phyloP scores from a whole-genome alignment of 495 filamentous ascomycete species.

The Sordaria brevicollis region DNA sequence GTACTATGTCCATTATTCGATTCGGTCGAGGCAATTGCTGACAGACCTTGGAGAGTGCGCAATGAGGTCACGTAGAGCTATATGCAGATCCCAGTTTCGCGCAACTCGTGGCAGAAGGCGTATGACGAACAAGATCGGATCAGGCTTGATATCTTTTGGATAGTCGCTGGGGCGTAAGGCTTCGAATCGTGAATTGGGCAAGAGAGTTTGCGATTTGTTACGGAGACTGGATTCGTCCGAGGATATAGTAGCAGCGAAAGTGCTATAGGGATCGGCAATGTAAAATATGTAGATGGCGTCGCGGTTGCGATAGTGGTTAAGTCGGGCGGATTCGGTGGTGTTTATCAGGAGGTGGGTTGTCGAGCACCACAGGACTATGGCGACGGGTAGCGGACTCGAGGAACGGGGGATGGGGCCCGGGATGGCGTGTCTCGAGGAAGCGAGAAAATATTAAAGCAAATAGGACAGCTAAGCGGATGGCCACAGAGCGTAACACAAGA shows the following conservation, averaged over 20 bases:
- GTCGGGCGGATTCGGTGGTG: neutral
- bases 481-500: neutral
- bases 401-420: neutral
- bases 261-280: neutral
- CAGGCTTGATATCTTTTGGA: neutral
- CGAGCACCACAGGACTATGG: neutral
- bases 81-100: neutral
- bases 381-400: neutral
- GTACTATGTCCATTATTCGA: neutral
- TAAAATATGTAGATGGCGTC: neutral
- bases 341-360: neutral
- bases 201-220: neutral
- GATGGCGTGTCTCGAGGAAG: neutral
- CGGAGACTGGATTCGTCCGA: neutral
- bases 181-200: neutral
- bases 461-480: neutral
- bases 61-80: neutral
- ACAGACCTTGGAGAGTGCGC: neutral
- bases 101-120: neutral
- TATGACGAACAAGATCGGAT: neutral
- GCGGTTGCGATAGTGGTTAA: neutral
- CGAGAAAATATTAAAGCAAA: neutral
- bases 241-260: neutral
- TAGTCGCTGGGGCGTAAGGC: neutral
- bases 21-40: neutral